These are phyloP conservation scores for Viridothelium virens DNA, from an alignment of 495 filamentous ascomycete genomes.

Conservation along the genomic window DNA sequence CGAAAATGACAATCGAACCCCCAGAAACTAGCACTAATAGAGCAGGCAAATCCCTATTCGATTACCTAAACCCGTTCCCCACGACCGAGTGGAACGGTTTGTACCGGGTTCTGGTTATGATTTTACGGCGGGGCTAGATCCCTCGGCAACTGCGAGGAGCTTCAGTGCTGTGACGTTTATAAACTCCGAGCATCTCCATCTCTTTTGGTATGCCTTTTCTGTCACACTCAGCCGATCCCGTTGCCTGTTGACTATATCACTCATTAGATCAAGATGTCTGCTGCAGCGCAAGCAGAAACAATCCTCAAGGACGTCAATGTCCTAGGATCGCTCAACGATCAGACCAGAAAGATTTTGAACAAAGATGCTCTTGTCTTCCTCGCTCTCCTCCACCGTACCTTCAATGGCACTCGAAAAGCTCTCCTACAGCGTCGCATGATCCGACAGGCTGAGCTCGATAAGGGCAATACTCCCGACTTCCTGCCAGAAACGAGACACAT, in stretches of 20 bases:
- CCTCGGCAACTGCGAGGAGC: neutral
- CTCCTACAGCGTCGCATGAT: constrained; percentile 77
- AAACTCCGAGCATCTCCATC: neutral
- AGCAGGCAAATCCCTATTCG: neutral
- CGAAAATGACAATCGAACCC: constrained; percentile 1
- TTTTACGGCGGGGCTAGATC: neutral
- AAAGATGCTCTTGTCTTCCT: constrained; percentile 89
- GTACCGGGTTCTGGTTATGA: neutral
- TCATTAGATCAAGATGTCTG: neutral
- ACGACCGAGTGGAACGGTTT: neutral
- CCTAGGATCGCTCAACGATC: constrained; percentile 66
- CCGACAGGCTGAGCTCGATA: constrained; percentile 92
- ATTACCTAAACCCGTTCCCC: neutral
- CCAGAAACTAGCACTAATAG: neutral
- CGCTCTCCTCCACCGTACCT: constrained; percentile 85
- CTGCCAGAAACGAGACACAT: constrained; percentile 93
- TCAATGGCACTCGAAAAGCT: constrained; percentile 83
- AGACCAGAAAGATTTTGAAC: constrained; percentile 82
- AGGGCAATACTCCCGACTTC: constrained; percentile 86
- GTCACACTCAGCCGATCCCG: neutral
- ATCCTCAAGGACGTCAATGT: constrained; percentile 85
- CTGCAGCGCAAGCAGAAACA: constrained; percentile 1
- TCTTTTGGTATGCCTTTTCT: neutral
- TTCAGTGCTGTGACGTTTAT: constrained; percentile 3
- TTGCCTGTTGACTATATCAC: too few species aligned